Percentiles rank a stretch among this genome's conserved stretches.
These are phyloP conservation scores for Zizania palustris DNA, from an alignment of 202 grass and related monocot genomes.

Conservation along the genomic window DNA sequence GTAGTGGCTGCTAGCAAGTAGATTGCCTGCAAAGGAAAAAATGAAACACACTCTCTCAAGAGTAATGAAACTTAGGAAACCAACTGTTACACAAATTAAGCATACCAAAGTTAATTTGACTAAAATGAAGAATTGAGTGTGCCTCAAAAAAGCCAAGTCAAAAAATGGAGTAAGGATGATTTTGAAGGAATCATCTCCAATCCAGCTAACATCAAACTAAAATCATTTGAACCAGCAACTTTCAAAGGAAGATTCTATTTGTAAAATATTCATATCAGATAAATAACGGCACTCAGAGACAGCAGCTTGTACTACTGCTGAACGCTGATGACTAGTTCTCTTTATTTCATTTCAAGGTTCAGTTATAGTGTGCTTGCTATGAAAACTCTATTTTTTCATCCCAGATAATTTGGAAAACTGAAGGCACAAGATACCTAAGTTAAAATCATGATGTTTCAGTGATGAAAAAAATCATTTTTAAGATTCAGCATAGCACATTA, in stretches of 20 bases:
- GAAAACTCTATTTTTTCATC: background rate
- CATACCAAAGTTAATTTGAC: background rate
- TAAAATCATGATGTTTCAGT: conserved; percentile 8
- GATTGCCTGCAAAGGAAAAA: conserved; percentile 66
- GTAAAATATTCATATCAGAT: background rate
- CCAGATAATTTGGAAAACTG: background rate
- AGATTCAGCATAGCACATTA: background rate
- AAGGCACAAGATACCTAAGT: background rate
- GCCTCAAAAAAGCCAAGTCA: background rate
- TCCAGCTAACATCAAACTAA: background rate
- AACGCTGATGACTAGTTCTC: background rate
- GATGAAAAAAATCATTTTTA: conserved; percentile 18
- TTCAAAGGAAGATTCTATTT: background rate
- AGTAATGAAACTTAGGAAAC: background rate
- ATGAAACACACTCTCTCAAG: conserved; percentile 13
- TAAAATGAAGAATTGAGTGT: background rate
- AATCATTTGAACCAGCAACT: conserved; percentile 3
- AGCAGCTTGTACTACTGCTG: background rate
- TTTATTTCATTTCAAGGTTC: background rate
- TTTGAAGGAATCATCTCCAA: conserved; percentile 19
- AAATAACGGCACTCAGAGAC: background rate
- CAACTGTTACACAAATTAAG: conserved; percentile 8
- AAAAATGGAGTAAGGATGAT: background rate
- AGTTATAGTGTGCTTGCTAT: background rate
- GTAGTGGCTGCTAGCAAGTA: conserved; percentile 87